These are phyloP conservation scores for Candida silvicultrix DNA, from an alignment of 805 yeast genomes.

Conservation along the genomic window DNA sequence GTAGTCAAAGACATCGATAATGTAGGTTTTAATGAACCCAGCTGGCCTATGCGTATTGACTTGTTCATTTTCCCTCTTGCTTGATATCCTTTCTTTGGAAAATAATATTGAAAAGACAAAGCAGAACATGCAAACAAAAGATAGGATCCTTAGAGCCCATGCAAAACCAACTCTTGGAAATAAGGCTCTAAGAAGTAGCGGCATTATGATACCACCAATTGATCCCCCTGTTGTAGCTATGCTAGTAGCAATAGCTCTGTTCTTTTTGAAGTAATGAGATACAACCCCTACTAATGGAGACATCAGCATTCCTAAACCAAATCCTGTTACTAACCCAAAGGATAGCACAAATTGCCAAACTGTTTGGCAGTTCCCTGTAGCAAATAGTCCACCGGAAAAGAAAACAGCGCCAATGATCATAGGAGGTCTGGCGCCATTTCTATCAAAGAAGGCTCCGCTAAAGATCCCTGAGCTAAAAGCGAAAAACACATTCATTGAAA, in stretches of 20 bases:
- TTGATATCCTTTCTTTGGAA: constrained; percentile 29
- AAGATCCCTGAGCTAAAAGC: constrained; percentile 42
- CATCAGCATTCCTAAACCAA: constrained; percentile 51
- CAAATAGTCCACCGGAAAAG: constrained; percentile 43
- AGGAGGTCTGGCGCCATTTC: constrained; percentile 40
- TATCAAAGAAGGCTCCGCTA: constrained; percentile 53
- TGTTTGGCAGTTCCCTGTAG: constrained; percentile 41
- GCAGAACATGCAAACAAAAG: constrained; percentile 36
- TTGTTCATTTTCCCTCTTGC: constrained; percentile 2
- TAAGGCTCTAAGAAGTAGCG: constrained; percentile 41
- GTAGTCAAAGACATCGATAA: constrained; percentile 26
- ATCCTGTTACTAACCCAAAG: constrained; percentile 47
- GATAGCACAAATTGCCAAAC: constrained; percentile 57
- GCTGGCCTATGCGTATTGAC: constrained; percentile 1
- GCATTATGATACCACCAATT: constrained; percentile 49
- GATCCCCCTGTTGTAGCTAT: constrained; percentile 46
- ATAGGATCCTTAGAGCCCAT: constrained; percentile 52
- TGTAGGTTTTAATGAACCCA: constrained; percentile 6
- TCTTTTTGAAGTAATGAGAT: constrained; percentile 56
- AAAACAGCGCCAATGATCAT: constrained; percentile 35
- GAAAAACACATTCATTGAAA: constrained; percentile 48
- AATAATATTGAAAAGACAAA: constrained; percentile 26
- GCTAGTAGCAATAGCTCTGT: constrained; percentile 49
- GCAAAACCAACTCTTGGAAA: constrained; percentile 40
- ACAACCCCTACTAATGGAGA: constrained; percentile 54